phyloP scores from a whole-genome alignment of 371 early-diverging fungal genomes.

The Phascolomyces articulosus region DNA sequence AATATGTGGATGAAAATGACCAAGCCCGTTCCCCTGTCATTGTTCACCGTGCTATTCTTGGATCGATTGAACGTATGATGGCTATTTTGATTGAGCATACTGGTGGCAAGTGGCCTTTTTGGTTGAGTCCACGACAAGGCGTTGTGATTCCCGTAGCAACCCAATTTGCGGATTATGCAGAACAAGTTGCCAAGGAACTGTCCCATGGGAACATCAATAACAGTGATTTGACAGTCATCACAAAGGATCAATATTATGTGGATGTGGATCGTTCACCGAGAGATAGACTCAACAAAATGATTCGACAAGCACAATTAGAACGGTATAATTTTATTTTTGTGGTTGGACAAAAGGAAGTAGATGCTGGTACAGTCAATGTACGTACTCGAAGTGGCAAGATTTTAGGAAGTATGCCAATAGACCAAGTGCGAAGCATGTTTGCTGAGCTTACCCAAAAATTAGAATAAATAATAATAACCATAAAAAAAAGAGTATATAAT shows the following conservation, averaged over 20 bases:
- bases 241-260: constrained; percentile 55
- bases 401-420: constrained; percentile 49
- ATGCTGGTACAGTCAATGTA: constrained; percentile 84
- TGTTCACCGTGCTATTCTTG: constrained; percentile 95
- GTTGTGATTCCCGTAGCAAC: constrained; percentile 86
- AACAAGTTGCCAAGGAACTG: constrained; percentile 39
- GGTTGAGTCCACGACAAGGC: constrained; percentile 98
- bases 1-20: constrained; percentile 67
- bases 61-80: constrained; percentile 94
- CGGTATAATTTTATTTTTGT: constrained; percentile 95
- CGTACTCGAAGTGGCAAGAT: constrained; percentile 72
- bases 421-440: constrained; percentile 52
- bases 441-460: constrained; percentile 33
- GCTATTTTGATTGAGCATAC: constrained; percentile 94
- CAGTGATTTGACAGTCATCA: constrained; percentile 5
- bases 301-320: constrained; percentile 87
- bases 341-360: constrained; percentile 93
- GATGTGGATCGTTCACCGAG: constrained; percentile 83
- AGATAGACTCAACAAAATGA: constrained; percentile 95
- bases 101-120: constrained; percentile 96
- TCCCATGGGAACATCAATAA: constrained; percentile 25
- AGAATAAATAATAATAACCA: constrained; percentile 36
- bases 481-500: no score
- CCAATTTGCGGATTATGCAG: constrained; percentile 50
- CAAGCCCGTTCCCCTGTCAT: constrained; percentile 84